phyloP scores from a whole-genome alignment of 306 rosid genomes.

The Malus fusca region DNA sequence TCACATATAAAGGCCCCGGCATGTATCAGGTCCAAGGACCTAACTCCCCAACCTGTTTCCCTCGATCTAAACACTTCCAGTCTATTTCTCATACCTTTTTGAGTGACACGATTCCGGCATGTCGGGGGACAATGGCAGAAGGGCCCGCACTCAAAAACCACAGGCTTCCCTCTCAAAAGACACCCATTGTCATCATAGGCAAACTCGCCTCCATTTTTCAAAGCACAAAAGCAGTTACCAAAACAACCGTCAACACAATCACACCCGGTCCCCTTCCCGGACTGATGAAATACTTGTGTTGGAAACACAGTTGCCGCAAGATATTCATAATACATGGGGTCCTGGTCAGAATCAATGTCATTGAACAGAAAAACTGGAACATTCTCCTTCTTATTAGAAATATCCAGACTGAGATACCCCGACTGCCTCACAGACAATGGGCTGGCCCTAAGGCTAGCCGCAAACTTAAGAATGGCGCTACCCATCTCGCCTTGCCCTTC shows the following conservation, averaged over 20 bases:
- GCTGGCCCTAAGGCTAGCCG: conserved; percentile 40
- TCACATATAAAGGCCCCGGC: conserved; percentile 93
- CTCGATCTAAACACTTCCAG: conserved; percentile 82
- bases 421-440: conserved; percentile 47
- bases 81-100: conserved; percentile 55
- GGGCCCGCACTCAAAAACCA: conserved; percentile 84
- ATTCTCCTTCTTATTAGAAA: conserved; percentile 53
- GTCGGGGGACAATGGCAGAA: conserved; percentile 68
- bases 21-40: conserved; percentile 88
- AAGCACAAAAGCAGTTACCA: conserved; percentile 63
- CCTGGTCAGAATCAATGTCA: conserved; percentile 60
- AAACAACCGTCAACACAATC: conserved; percentile 48
- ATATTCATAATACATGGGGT: conserved; percentile 65
- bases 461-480: conserved; percentile 51
- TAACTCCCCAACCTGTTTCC: conserved; percentile 96
- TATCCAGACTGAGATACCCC: conserved; percentile 56
- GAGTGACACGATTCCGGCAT: conserved; percentile 74
- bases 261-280: conserved; percentile 55
- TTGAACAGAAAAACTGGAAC: conserved; percentile 54
- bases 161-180: conserved; percentile 79
- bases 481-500: conserved; percentile 93
- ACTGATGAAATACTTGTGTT: conserved; percentile 53
- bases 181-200: conserved; percentile 59
- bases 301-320: conserved; percentile 55
- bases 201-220: conserved; percentile 74